phyloP scores from a whole-genome alignment of 305 asterid genomes.

The Caryopteris hybrid region DNA sequence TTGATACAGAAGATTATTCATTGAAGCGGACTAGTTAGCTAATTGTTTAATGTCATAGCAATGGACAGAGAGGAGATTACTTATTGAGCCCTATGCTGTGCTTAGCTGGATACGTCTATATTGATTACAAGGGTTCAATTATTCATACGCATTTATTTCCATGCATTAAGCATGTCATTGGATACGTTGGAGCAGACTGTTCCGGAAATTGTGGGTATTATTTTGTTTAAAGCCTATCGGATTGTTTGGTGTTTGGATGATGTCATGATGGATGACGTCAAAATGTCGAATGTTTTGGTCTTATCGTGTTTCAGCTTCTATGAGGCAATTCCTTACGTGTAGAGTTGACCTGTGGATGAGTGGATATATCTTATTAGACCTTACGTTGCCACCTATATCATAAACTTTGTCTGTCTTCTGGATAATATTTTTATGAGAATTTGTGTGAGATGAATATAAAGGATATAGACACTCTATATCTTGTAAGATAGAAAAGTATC shows the following conservation, averaged over 20 bases:
- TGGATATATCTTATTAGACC: not conserved
- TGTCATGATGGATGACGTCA: not conserved
- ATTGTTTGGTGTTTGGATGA: not conserved
- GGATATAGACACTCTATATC: not conserved
- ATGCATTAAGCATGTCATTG: not conserved
- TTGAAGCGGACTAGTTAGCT: conserved; percentile 16
- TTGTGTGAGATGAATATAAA: not conserved
- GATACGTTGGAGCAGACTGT: not conserved
- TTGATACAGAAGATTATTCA: not conserved
- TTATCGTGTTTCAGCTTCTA: not conserved
- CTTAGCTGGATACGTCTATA: conserved; percentile 9
- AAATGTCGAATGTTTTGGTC: not conserved
- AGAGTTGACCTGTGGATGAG: conserved; percentile 9
- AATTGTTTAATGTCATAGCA: not conserved
- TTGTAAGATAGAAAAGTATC: not conserved
- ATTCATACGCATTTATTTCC: not conserved
- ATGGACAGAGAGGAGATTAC: conserved; percentile 1
- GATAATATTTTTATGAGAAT: not conserved
- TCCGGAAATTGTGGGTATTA: not conserved
- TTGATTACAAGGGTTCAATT: not conserved
- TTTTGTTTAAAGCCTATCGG: not conserved
- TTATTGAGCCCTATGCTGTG: conserved; percentile 12
- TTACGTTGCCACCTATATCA: not conserved
- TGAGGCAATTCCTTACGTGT: conserved; percentile 10
- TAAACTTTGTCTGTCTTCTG: not conserved